Evolutionary conservation across 192 early-diverging fungal species (phyloP), one percentile per base, ranked within the genome.

Genomic region (Coemansia umbellata): DNA sequence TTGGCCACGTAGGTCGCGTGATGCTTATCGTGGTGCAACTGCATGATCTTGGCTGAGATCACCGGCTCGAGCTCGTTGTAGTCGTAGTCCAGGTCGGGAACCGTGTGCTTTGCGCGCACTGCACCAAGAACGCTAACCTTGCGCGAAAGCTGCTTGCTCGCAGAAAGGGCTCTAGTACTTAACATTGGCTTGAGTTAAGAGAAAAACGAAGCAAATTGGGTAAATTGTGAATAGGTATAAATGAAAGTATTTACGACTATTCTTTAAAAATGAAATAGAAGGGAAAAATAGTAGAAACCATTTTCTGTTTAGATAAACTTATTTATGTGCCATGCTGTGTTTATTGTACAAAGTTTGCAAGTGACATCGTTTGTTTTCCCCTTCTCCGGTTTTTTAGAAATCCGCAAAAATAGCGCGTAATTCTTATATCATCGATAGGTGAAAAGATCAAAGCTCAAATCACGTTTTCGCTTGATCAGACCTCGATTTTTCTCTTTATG

Each of bases 1-100:
- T 78, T 81, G 51, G 80, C 89, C 54, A 97, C 87, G 63, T 97
- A 97, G 5, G 92, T 78, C 36, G 90, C 87, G 67, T 97, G 95
- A 79, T 97, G 95, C 85, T 97, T 97, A 66, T 70, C 43, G 79
- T 97, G 89, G 79, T 97, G 95, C 37, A 97, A 68, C 55, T 87
- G 59, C 93, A 97, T 95, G 66, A 95, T 97, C 65, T 97, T 91
- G 39, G 84, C 84, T 32, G 84, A 91, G 71, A 97, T 92, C 69
- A 84, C 85, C 31, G 95, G 94, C 77, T 97, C 94, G 55, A 97
- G 87, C 55, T 82, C 87, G 45, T 88, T 77, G 73, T 91, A 91
- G 56, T 81, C 85, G 75, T 91, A 94, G 32, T 86, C 81, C 33
- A 94, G 85, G 50, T 93, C 92, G 6, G 92, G 92, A 10, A 94